phyloP scores from a whole-genome alignment of 805 yeast species.

The Cyberlindnera bimundalis region DNA sequence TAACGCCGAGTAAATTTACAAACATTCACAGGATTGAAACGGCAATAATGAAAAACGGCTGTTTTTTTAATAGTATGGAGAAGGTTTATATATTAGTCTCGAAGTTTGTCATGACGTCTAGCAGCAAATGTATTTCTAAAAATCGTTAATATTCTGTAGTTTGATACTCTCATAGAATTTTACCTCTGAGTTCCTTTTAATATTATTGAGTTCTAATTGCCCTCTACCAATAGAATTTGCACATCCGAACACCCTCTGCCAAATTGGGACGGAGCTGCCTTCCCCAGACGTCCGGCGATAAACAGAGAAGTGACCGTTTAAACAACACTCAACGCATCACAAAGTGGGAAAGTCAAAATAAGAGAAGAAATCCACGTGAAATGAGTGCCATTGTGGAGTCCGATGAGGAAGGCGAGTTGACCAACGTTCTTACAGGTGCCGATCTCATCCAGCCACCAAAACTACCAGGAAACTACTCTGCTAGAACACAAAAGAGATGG shows the following conservation, averaged over 20 bases:
- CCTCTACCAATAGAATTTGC: too few species aligned
- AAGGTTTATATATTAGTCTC: constrained; percentile 8
- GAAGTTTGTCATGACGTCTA: constrained; percentile 11
- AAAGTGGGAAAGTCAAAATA: neutral
- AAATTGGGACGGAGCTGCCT: neutral
- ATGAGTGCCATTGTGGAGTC: constrained; percentile 33
- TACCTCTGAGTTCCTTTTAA: neutral
- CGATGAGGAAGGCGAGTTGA: constrained; percentile 29
- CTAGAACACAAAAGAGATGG: constrained; percentile 54
- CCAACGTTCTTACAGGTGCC: constrained; percentile 21
- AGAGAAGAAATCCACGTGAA: neutral
- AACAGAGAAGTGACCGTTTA: too few species aligned
- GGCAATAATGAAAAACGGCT: constrained; percentile 7
- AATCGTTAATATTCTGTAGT: constrained; percentile 1
- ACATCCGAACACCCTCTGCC: neutral
- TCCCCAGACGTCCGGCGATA: neutral
- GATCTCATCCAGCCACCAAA: constrained; percentile 40
- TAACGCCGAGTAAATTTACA: constrained; percentile 70
- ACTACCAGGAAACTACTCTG: constrained; percentile 50
- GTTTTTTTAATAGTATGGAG: constrained; percentile 6
- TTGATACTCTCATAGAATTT: too few species aligned
- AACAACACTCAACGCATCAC: too few species aligned
- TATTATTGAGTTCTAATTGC: neutral
- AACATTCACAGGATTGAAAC: constrained; percentile 2
- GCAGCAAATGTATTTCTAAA: constrained; percentile 15